Evolutionary conservation across 192 early-diverging fungal genomes (phyloP), one percentile per base, ranked within the genome.

Genomic region (Coemansia sp.): DNA sequence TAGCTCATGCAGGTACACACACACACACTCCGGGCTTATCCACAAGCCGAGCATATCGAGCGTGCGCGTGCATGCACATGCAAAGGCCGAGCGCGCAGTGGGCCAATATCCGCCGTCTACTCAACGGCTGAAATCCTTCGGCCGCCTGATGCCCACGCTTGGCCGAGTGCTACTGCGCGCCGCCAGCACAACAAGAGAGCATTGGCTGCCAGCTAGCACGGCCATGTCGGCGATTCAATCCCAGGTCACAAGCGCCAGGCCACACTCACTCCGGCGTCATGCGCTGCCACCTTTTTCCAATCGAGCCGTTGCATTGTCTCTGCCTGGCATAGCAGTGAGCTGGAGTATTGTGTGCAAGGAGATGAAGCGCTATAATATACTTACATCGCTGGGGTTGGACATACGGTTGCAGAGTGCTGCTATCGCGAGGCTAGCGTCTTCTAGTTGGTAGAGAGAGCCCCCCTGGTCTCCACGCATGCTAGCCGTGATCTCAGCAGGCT

Each of bases 401-500:
- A 79, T 66, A 51, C 65, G 56, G 48, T 62, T 65, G 46, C 71
- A 79, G 57, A 79, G 67, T 10, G 76, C 69, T 18, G 64, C 71
- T n/a, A 79, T 63, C 26, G 76, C 71, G 16, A 67, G 66, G 26
- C 63, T 70, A 40, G 76, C 67, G 56, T 79, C 76, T 35, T 79
- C 76, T 5, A 79, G 70, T 48, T 73, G 76, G 63, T 72, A 73
- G 20, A 63, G 39, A 21, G 76, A 65, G 18, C 61, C 56, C 14
- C 63, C 57, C 43, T 72, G 67, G 63, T 73, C 71, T n/a, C 60
- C 71, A 43, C 71, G 67, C 76, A 79, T 79, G 38, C 24, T 63
- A 14, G 39, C 8, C 43, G 2, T 31, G 18, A 42, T 37, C 37
- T 57, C 58, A 73, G 37, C 38, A 60, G n/a, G 40, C 71, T 73